These are phyloP conservation scores for Perkinsela sp. DNA, from an alignment of 208 protist genomes.

Conservation along the genomic window DNA sequence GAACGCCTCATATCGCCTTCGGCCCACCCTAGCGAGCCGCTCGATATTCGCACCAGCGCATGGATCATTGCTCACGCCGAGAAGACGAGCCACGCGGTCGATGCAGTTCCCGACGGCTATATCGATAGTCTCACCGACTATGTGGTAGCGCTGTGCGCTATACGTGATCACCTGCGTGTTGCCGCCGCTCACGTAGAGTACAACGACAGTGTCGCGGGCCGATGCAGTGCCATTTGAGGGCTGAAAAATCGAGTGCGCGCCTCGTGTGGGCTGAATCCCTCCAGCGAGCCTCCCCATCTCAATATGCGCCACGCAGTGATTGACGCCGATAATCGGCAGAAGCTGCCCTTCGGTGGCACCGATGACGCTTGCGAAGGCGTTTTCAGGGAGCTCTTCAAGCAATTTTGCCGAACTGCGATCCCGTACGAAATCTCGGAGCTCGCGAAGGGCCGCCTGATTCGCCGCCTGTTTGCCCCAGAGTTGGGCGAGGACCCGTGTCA, in stretches of 20 bases:
- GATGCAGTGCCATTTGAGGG: background rate
- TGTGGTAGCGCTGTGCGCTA: constrained; percentile 75
- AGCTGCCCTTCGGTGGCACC: constrained; percentile 16
- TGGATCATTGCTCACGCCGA: constrained; percentile 93
- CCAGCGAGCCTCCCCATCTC: constrained; percentile 96
- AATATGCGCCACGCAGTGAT: constrained; percentile 98
- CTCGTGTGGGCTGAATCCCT: constrained; percentile 6
- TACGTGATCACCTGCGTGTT: constrained; percentile 97
- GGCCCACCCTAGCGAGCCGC: constrained; percentile 52
- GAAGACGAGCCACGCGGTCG: constrained; percentile 76
- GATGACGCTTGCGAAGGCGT: background rate
- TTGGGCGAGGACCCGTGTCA: constrained; percentile 41
- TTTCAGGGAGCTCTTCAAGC: background rate
- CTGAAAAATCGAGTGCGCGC: background rate
- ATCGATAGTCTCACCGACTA: constrained; percentile 99
- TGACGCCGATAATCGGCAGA: constrained; percentile 83
- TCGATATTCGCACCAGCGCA: constrained; percentile 97
- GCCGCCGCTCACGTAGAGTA: constrained; percentile 95
- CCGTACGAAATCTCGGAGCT: background rate
- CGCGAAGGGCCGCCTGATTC: background rate
- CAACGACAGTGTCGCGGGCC: constrained; percentile 65
- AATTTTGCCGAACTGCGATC: background rate
- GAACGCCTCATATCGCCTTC: background rate
- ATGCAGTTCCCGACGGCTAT: constrained; percentile 95
- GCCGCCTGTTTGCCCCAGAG: constrained; percentile 17